phyloP scores from a whole-genome alignment of 2,329 filamentous ascomycete species.

The Aspergillus sergii region DNA sequence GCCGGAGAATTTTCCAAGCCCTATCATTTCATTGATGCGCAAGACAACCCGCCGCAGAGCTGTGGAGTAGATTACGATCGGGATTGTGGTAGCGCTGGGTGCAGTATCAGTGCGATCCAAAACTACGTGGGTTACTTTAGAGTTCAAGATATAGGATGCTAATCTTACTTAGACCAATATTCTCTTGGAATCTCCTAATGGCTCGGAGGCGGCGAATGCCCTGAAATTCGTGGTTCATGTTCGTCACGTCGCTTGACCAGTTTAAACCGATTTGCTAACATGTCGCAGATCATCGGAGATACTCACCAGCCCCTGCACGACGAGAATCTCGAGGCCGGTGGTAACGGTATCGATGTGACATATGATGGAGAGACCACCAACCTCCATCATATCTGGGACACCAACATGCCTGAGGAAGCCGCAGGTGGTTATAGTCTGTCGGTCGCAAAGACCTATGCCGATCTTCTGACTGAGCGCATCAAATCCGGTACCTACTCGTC shows the following conservation, averaged over 20 bases:
- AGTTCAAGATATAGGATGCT: background rate
- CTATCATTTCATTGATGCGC: conserved; percentile 57
- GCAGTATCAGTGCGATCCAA: conserved; percentile 56
- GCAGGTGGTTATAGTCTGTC: conserved; percentile 56
- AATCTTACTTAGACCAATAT: conserved; percentile 35
- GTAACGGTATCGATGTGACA: conserved; percentile 67
- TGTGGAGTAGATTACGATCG: conserved; percentile 55
- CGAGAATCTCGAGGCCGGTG: conserved; percentile 63
- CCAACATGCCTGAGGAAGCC: conserved; percentile 66
- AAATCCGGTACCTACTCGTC: background rate
- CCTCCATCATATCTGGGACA: conserved; percentile 75
- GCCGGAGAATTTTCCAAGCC: conserved; percentile 51
- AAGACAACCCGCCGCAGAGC: conserved; percentile 49
- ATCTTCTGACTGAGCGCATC: background rate
- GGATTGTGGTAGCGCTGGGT: conserved; percentile 55
- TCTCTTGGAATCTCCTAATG: conserved; percentile 32
- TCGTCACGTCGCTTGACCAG: background rate
- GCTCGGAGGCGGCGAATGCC: background rate
- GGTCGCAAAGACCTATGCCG: conserved; percentile 27
- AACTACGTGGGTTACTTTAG: conserved; percentile 44
- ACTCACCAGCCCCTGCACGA: conserved; percentile 71
- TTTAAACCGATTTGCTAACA: background rate
- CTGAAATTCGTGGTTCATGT: background rate
- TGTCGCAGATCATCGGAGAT: conserved; percentile 61
- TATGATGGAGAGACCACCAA: conserved; percentile 64